phyloP scores from a whole-genome alignment of 1,139 yeast species.

The Yamadazyma jaroonii region DNA sequence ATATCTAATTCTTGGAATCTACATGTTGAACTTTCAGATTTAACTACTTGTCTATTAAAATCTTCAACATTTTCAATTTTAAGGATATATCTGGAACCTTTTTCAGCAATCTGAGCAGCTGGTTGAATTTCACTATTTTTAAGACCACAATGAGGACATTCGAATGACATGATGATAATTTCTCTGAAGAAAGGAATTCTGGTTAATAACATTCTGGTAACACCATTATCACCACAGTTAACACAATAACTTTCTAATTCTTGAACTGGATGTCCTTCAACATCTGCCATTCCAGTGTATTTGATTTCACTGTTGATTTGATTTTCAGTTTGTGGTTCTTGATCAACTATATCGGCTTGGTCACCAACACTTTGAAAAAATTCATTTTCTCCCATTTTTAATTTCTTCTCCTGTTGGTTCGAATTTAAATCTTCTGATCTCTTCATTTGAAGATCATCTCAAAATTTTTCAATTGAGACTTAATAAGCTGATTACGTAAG shows the following conservation, averaged over 20 bases:
- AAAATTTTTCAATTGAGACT: conserved; percentile 4
- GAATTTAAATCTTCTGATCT: conserved; percentile 17
- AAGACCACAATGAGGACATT: conserved; percentile 91
- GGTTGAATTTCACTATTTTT: conserved; percentile 93
- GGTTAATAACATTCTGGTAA: conserved; percentile 79
- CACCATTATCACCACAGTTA: conserved; percentile 89
- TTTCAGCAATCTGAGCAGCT: conserved; percentile 84
- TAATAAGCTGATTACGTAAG: conserved; percentile 3
- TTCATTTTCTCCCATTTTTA: conserved; percentile 13
- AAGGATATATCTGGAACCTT: conserved; percentile 74
- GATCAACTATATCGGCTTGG: conserved; percentile 13
- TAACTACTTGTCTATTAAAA: conserved; percentile 86
- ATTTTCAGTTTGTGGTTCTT: conserved; percentile 4
- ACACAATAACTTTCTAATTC: conserved; percentile 93
- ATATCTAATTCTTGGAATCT: conserved; percentile 81
- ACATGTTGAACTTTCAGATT: conserved; percentile 84
- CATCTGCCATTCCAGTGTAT: conserved; percentile 67
- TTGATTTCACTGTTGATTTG: conserved; percentile 27
- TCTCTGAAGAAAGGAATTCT: conserved; percentile 91
- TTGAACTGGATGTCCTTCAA: conserved; percentile 95
- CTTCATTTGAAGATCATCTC: conserved; percentile 16
- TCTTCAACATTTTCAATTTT: conserved; percentile 72
- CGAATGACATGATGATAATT: conserved; percentile 90
- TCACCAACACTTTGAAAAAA: conserved; percentile 15
- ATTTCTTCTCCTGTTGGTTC: conserved; percentile 18